Conservation (phyloP, 257 asterid species). For the Primulina eburnea region DNA sequence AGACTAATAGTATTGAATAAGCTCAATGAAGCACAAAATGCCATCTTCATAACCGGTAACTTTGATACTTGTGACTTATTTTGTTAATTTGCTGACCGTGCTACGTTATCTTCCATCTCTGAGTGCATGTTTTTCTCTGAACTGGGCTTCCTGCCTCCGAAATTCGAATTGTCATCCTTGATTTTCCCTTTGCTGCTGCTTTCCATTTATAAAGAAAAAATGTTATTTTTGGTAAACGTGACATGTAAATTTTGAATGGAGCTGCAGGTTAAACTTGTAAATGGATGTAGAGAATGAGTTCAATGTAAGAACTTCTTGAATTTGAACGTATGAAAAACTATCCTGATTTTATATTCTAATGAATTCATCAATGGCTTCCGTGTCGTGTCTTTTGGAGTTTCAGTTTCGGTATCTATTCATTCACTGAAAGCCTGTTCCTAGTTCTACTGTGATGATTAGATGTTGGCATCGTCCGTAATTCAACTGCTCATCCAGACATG, state of each 20-base stretch:
- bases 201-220: neutral
- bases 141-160: neutral
- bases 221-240: neutral
- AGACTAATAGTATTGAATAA: slow-evolving; percentile 75
- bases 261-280: neutral
- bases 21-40: slow-evolving; percentile 38
- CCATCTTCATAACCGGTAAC: slow-evolving; percentile 38
- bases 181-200: neutral
- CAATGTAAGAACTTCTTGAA: neutral
- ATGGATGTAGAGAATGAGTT: neutral
- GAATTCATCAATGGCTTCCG: neutral
- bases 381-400: no score
- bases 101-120: neutral
- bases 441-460: neutral
- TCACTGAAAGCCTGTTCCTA: neutral
- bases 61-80: slow-evolving; percentile 25
- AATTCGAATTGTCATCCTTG: neutral
- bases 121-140: neutral
- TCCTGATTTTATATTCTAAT: neutral
- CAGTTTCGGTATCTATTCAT: no score
- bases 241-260: neutral
- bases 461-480: neutral
- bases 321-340: neutral
- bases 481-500: neutral
- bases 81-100: neutral